These are phyloP conservation scores for Scutellaria galericulata DNA, from an alignment of 257 asterid genomes.

Conservation along the genomic window DNA sequence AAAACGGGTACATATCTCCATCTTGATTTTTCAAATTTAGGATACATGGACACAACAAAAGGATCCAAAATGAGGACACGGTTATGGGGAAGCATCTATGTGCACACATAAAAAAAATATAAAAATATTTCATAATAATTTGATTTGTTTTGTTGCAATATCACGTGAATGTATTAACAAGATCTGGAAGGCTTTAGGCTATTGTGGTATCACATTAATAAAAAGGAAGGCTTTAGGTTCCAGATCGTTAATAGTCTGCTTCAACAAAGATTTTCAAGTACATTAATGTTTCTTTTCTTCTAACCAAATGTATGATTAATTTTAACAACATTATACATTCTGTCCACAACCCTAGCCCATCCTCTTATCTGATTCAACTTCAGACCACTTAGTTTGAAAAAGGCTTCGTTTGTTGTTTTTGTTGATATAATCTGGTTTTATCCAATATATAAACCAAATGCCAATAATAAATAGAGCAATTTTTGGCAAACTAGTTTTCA, in stretches of 20 bases:
- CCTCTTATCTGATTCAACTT: too few species aligned
- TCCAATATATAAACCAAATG: background rate
- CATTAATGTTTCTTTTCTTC: background rate
- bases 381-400: background rate
- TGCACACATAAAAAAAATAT: too few species aligned
- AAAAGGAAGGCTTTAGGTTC: background rate
- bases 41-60: too few species aligned
- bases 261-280: background rate
- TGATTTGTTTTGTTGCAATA: too few species aligned
- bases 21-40: too few species aligned
- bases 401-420: background rate
- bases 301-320: background rate
- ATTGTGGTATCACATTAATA: background rate
- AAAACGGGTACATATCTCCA: too few species aligned
- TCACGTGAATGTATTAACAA: too few species aligned
- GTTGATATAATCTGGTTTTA: background rate
- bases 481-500: background rate
- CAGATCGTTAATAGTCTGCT: background rate
- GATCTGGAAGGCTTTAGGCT: too few species aligned
- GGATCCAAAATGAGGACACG: too few species aligned
- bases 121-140: too few species aligned
- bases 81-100: too few species aligned
- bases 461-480: background rate
- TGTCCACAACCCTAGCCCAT: too few species aligned
- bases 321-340: background rate